Evolutionary conservation across 176 grass and related monocot species (phyloP), one percentile per base, ranked within the genome.

Genomic region (Cymbopogon citratus): DNA sequence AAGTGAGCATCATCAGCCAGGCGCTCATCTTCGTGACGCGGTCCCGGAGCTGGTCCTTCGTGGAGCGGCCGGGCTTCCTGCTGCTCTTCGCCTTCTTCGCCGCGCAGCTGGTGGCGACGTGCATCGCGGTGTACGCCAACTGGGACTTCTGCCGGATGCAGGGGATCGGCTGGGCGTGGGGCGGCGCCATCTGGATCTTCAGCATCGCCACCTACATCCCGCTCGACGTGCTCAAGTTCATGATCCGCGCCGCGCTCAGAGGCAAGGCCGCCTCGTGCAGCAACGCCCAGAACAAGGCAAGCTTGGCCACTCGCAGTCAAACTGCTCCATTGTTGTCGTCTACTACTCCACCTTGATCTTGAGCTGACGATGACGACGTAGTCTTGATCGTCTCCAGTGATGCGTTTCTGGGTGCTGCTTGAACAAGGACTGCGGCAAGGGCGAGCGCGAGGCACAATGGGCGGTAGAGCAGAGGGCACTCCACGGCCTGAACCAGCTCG

Each of bases 1-100:
- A 97, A 77, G 94, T 97, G 46, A 97, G 94, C 79, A 91, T 97
- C 72, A 91, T 97, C 38, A 97, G 94, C 80, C 94, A 97, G 75
- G 94, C 94, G 29, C 91, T 97, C 68, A 97, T 97, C 79, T 97
- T 97, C 75, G 91, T 97, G 44, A 97, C 94, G 24, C 80, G 91
- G n/a, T 94, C 94, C 5, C 79, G 94, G 87, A 91, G 94, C 84
- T 91, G 87, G 94, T 97, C 91, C 4, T 94, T 89, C 78, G 65
- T 97, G 59, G 94, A 97, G 85, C 71, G 94, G 3, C 94, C 94
- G 0, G 94, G 94, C 9, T 72, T 88, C 44, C 74, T 97, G 3
- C 94, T 97, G 31, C 77, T 97, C 28, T 6, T 49, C 25, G 94
- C 94, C 38, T 97, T 97, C 87, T 72, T 97, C 69, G 80, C 73